Conservation (phyloP, 345 rosid genomes). For the Psidium friedrichsthalianum region DNA sequence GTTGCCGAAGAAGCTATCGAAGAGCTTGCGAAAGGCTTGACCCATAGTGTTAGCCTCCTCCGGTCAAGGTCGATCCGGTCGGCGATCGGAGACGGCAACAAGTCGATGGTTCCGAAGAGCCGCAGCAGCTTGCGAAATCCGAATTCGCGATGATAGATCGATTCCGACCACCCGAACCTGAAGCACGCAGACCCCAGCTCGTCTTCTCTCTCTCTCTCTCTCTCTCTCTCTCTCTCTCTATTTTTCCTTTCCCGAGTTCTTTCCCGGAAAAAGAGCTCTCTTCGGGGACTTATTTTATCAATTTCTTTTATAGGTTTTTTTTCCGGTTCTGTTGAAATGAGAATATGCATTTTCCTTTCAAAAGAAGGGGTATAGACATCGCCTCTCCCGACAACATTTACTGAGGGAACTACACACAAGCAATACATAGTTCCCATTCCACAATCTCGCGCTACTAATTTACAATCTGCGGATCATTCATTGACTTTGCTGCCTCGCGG, state of each 20-base stretch:
- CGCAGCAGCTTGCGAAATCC: background rate
- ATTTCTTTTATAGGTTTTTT: background rate
- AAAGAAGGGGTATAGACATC: too few relatives aligned
- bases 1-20: constrained; percentile 83
- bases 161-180: background rate
- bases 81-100: background rate
- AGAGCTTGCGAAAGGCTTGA: constrained; percentile 83
- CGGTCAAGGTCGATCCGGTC: background rate
- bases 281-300: background rate
- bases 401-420: too few relatives aligned
- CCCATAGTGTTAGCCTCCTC: constrained; percentile 31
- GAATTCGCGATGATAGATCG: background rate
- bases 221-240: too few relatives aligned
- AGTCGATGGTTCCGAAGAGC: background rate
- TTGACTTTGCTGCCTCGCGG: too few relatives aligned
- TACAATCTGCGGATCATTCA: too few relatives aligned
- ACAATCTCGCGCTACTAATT: too few relatives aligned
- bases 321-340: background rate
- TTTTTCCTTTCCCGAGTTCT: background rate
- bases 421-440: too few relatives aligned
- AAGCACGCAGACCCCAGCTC: background rate
- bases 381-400: too few relatives aligned
- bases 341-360: background rate
- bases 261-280: background rate
- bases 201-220: background rate